A percentile compares a stretch with the other conserved stretches of the same genome.
phyloP scores from a whole-genome alignment of 345 rosid genomes.

The Salix udensis region DNA sequence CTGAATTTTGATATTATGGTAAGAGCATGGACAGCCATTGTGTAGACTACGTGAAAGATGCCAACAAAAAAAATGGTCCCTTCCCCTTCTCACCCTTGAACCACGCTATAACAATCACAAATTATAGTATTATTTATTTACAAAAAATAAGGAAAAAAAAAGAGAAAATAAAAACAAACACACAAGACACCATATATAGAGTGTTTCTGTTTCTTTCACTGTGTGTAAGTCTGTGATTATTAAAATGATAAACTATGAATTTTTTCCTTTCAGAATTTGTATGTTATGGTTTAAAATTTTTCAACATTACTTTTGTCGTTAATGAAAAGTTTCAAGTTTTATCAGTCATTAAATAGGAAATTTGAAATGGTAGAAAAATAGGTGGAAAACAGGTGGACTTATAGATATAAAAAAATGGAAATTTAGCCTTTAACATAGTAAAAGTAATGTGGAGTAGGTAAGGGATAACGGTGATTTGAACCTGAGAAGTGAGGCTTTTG shows the following conservation, averaged over 20 bases:
- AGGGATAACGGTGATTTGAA: conserved; percentile 10
- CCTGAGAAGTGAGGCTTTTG: conserved; percentile 99
- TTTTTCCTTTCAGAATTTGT: background rate
- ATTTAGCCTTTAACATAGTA: background rate
- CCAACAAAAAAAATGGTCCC: background rate
- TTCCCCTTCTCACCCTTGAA: background rate
- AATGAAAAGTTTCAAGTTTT: background rate
- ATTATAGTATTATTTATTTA: background rate
- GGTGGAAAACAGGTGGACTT: background rate
- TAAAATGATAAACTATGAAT: no score
- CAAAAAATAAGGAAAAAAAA: background rate
- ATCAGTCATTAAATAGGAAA: background rate
- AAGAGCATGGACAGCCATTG: background rate
- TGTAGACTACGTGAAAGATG: background rate
- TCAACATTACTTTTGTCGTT: no score
- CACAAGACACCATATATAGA: background rate
- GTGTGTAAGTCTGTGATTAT: no score
- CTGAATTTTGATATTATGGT: background rate
- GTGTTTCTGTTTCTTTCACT: background rate
- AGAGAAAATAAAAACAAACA: background rate
- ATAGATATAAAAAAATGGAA: background rate
- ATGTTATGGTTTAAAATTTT: background rate
- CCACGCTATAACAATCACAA: background rate
- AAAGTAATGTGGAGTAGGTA: background rate
- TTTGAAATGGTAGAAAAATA: background rate